A percentile compares a stretch with the other conserved stretches of the same genome.
Evolutionary conservation across 2,329 filamentous ascomycete genomes (phyloP).

Genomic region (Stagonosporopsis cucurbitacearum): DNA sequence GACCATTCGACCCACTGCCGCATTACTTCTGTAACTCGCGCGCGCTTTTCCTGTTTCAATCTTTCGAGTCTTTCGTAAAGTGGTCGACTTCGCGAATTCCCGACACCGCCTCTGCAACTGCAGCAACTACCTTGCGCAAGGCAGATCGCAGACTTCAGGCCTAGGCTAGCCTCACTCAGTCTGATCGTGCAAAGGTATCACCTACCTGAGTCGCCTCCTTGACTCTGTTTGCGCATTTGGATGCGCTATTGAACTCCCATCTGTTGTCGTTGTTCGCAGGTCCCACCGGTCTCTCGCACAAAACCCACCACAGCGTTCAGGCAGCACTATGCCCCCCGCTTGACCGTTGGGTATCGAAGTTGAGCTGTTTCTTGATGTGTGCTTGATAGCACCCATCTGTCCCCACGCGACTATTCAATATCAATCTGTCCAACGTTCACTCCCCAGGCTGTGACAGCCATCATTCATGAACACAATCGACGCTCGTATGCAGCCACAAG

Average conservation of each 20-base stretch:
- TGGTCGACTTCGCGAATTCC: constrained; percentile 34
- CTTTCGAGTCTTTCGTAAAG: constrained; percentile 32
- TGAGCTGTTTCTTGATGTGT: constrained; percentile 37
- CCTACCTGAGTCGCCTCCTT: constrained; percentile 25
- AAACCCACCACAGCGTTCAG: constrained; percentile 30
- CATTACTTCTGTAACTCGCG: constrained; percentile 29
- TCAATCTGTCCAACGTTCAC: constrained; percentile 31
- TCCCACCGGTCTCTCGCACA: constrained; percentile 22
- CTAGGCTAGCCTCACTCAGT: constrained; percentile 34
- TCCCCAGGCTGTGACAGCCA: constrained; percentile 7
- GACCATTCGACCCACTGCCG: constrained; percentile 26
- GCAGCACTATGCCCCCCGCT: constrained; percentile 46
- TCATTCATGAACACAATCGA: constrained; percentile 42
- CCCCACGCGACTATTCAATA: background rate
- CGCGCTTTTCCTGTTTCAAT: constrained; percentile 31
- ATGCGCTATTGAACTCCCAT: constrained; percentile 25
- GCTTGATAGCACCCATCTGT: constrained; percentile 2
- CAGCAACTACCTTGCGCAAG: constrained; percentile 38
- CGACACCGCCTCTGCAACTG: constrained; percentile 44
- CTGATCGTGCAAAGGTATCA: constrained; percentile 33
- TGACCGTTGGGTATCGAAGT: constrained; percentile 34
- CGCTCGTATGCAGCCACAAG: constrained; percentile 42
- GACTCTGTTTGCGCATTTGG: constrained; percentile 20
- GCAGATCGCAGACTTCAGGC: constrained; percentile 41
- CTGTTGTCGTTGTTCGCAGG: constrained; percentile 20